Evolutionary conservation across 352 stramenopile species (phyloP).

Genomic region (Phytophthora crassamura): DNA sequence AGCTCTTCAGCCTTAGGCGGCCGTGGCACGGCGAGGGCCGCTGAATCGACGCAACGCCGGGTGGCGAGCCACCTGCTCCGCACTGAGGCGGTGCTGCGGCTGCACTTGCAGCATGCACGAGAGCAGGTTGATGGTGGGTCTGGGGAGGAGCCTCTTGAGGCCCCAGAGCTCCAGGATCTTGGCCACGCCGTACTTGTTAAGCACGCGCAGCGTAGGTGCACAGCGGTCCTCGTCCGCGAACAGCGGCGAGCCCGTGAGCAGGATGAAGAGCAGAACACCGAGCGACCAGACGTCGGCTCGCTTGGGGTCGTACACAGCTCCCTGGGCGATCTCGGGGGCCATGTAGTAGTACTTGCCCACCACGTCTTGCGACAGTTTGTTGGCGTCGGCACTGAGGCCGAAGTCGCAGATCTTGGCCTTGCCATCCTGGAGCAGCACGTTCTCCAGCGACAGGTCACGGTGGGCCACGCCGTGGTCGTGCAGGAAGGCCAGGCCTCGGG

Average conservation of each 20-base stretch:
- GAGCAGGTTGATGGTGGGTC: conserved; percentile 51
- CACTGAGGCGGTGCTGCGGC: conserved; percentile 36
- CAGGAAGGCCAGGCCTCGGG: conserved; percentile 49
- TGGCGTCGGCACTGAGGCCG: conserved; percentile 55
- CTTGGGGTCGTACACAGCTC: conserved; percentile 50
- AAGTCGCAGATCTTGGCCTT: conserved; percentile 68
- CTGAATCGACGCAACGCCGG: conserved; percentile 22
- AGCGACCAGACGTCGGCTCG: conserved; percentile 75
- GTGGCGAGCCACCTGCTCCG: conserved; percentile 41
- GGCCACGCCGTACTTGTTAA: conserved; percentile 55
- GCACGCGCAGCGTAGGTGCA: conserved; percentile 52
- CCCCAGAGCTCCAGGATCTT: conserved; percentile 68
- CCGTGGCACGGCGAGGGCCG: background rate
- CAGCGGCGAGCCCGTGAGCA: conserved; percentile 68
- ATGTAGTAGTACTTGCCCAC: conserved; percentile 80
- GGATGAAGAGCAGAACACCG: conserved; percentile 72
- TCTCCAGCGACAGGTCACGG: too few species aligned
- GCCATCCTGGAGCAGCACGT: conserved; percentile 52
- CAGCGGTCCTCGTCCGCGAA: conserved; percentile 38
- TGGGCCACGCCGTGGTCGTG: conserved; percentile 59
- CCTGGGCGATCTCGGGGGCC: conserved; percentile 55
- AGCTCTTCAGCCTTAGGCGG: conserved; percentile 6
- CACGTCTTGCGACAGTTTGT: conserved; percentile 38
- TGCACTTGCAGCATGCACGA: conserved; percentile 54
- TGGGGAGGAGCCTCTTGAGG: conserved; percentile 37